Base-by-base conservation (phyloP, 176 grass and related monocot species). In the Oryza officinalis region DNA sequence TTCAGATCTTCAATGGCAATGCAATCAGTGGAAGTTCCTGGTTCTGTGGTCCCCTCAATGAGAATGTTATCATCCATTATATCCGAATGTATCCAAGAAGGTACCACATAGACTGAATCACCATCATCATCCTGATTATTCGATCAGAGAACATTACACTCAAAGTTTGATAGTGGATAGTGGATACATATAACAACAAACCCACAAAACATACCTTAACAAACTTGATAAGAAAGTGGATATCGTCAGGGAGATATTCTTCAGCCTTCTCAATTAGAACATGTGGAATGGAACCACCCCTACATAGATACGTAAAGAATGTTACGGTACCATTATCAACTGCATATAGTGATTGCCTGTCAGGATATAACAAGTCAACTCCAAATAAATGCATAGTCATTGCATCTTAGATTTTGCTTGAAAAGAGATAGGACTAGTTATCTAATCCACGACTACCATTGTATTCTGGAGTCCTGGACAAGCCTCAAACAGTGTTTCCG, bases 51-150 rank as follows among this genome's bases (percentile, higher is more conserved):
- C 60, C 57, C 41, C 79, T 88, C 84, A 67, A 95, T 92, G 73
- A 89, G 87, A 88, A 98, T 95, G 89, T 95, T 95, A 80, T 98
- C 96, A 7, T 98, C 96, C 96, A 98, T 98, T 63, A 95, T 91
- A 85, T 98, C 96, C 81, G 96, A 98, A 88, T 98, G 96, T 90
- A 98, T 88, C 91, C 91, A 98, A 75, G 93, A 94, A 82, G 96
- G 91, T 64, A 64, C 59, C 71, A 18, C 69, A 78, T 88, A 80
- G 8, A 91, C 35, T 18, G 18, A 78, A 23, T 80, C 78, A 44
- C 82, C 87, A 75, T 87, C 22, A 41, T 38, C 81, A 67, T 90
- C 91, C 96, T 98, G 86, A 82, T 92, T 77, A 65, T 45, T 71
- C 18, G 81, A 76, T 79, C 71, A 91, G 40, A 74, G 65, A 64